These are phyloP conservation scores for Nepenthes mirabilis DNA, from an alignment of 148 eudicot species.

Conservation along the genomic window DNA sequence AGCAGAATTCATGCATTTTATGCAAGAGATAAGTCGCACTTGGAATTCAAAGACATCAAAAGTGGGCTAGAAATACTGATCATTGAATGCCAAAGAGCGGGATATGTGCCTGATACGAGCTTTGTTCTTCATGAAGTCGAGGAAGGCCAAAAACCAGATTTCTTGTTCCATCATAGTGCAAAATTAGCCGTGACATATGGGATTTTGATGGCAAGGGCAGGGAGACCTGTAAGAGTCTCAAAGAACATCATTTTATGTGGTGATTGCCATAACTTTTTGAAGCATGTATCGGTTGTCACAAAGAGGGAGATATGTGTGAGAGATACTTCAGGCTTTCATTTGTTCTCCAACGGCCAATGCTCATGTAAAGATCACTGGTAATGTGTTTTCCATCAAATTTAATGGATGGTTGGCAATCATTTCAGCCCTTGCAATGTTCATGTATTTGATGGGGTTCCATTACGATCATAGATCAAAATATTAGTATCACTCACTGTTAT, in stretches of 20 bases:
- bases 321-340: conserved; percentile 82
- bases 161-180: conserved; percentile 79
- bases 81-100: conserved; percentile 62
- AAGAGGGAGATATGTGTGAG: conserved; percentile 59
- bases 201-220: conserved; percentile 36
- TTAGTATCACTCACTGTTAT: too few species aligned
- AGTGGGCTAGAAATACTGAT: conserved; percentile 62
- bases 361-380: conserved; percentile 63
- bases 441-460: too few species aligned
- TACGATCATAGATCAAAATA: too few species aligned
- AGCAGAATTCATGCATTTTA: conserved; percentile 60
- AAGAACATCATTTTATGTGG: conserved; percentile 78
- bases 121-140: conserved; percentile 94
- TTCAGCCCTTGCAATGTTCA: not conserved
- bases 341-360: conserved; percentile 58
- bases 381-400: not conserved
- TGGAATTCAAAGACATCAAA: conserved; percentile 49
- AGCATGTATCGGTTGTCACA: conserved; percentile 58
- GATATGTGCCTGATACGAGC: conserved; percentile 87
- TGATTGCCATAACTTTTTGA: conserved; percentile 83
- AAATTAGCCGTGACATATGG: conserved; percentile 71
- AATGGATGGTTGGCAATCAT: not conserved
- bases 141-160: conserved; percentile 72
- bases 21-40: conserved; percentile 61
- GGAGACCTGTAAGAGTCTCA: conserved; percentile 46